These are phyloP conservation scores for Rhizophora apiculata DNA, from an alignment of 345 rosid genomes.

Conservation along the genomic window DNA sequence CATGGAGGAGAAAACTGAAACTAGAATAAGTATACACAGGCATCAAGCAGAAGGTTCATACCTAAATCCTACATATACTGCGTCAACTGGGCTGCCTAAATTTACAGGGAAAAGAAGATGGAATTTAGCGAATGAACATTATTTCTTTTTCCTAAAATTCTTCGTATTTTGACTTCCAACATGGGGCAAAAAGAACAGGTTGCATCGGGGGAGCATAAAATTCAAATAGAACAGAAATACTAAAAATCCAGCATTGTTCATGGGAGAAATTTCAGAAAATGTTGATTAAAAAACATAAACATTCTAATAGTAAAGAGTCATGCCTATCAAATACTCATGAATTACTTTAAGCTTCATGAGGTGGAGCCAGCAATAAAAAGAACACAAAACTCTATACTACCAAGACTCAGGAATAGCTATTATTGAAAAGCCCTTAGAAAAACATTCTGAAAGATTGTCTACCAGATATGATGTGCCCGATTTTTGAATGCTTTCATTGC, in stretches of 20 bases:
- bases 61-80: too few relatives aligned
- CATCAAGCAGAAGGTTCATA: not conserved
- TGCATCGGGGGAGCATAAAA: not conserved
- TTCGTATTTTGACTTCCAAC: too few relatives aligned
- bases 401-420: not conserved
- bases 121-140: too few relatives aligned
- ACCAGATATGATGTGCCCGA: conserved; percentile 47
- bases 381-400: not conserved
- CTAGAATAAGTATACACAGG: not conserved
- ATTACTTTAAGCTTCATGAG: not conserved
- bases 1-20: not conserved
- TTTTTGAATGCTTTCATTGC: conserved; percentile 66
- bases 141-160: too few relatives aligned
- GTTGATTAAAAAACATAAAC: not conserved
- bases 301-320: not conserved
- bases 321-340: not conserved
- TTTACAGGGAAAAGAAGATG: too few relatives aligned
- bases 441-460: conserved; percentile 12
- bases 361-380: not conserved
- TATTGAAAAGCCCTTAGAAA: conserved; percentile 5
- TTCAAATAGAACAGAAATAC: not conserved
- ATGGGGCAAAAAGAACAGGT: too few relatives aligned
- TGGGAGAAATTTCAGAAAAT: not conserved
- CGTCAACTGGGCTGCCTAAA: too few relatives aligned
- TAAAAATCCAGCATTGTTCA: not conserved